These are phyloP conservation scores for Pulveroboletus sp. DNA, from an alignment of 768 basidiomycete genomes.

Conservation along the genomic window DNA sequence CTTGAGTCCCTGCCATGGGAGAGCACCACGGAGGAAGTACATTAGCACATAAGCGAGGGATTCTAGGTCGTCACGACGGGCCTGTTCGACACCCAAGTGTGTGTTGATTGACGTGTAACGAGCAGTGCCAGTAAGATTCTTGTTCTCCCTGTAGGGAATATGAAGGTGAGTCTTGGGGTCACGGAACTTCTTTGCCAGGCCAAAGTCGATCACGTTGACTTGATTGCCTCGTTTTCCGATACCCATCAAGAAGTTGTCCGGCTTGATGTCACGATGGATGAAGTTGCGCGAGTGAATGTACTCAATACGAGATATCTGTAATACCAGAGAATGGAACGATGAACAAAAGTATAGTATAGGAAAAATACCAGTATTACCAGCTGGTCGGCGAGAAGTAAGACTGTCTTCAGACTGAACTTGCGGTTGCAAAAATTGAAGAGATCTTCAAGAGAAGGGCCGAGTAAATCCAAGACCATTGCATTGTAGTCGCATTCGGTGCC, in stretches of 20 bases:
- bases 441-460: constrained; percentile 88
- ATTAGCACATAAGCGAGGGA: constrained; percentile 98
- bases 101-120: constrained; percentile 99
- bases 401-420: constrained; percentile 97
- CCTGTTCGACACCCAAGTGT: constrained; percentile 96
- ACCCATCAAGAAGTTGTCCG: constrained; percentile 99
- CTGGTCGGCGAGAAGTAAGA: constrained; percentile 93
- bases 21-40: constrained; percentile 98
- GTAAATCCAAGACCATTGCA: constrained; percentile 97
- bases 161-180: constrained; percentile 99
- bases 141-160: constrained; percentile 99
- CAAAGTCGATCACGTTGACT: constrained; percentile 98
- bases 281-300: constrained; percentile 99
- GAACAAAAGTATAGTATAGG: constrained; percentile 37
- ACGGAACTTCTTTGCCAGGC: constrained; percentile 99
- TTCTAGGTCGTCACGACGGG: constrained; percentile 95
- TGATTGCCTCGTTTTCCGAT: constrained; percentile 99
- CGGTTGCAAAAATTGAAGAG: constrained; percentile 95
- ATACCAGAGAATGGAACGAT: constrained; percentile 9
- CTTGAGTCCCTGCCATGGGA: constrained; percentile 99
- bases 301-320: constrained; percentile 94
- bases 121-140: constrained; percentile 98
- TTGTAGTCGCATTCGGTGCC: constrained; percentile 98
- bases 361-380: constrained; percentile 44
- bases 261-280: constrained; percentile 97